A percentile compares a stretch with the other conserved stretches of the same genome.
Conservation (phyloP, 2,329 filamentous ascomycete species). For the Phyllosticta paracitricarpa region DNA sequence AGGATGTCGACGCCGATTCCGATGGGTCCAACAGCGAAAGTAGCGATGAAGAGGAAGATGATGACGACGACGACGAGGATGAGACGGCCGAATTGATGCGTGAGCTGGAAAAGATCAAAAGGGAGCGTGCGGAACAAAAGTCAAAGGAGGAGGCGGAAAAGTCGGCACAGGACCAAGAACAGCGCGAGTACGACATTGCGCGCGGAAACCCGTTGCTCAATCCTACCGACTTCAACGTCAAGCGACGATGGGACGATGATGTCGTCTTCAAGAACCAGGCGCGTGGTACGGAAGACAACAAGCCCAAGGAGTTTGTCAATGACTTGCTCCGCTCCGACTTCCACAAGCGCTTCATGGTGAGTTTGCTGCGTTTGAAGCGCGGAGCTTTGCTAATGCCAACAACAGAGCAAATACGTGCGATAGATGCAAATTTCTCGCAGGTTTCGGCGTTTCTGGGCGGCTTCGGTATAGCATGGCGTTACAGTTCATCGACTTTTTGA, state of each 20-base stretch:
- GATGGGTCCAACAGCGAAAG: conserved; percentile 51
- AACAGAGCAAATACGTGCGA: conserved; percentile 28
- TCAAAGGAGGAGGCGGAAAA: conserved; percentile 76
- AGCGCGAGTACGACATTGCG: conserved; percentile 79
- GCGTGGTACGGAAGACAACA: conserved; percentile 82
- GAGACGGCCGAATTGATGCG: conserved; percentile 83
- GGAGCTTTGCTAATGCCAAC: background rate
- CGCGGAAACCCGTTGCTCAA: conserved; percentile 89
- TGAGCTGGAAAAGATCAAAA: conserved; percentile 88
- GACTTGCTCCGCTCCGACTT: conserved; percentile 92
- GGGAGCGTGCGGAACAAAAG: conserved; percentile 69
- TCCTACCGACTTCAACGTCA: conserved; percentile 77
- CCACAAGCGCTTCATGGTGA: conserved; percentile 90
- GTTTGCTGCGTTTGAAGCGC: conserved; percentile 10
- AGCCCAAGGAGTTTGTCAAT: conserved; percentile 95
- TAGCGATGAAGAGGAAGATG: conserved; percentile 39
- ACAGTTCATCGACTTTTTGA: no score
- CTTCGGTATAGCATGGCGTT: conserved; percentile 8
- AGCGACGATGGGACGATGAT: conserved; percentile 90
- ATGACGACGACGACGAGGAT: conserved; percentile 53
- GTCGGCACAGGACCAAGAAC: conserved; percentile 70
- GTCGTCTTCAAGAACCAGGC: conserved; percentile 99
- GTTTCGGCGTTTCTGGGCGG: conserved; percentile 15
- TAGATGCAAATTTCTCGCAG: conserved; percentile 12
- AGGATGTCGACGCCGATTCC: conserved; percentile 77